Percentiles rank a stretch among this genome's conserved stretches.
Conservation (phyloP, 192 early-diverging fungal genomes). For the Spizellomyces punctatus region DNA sequence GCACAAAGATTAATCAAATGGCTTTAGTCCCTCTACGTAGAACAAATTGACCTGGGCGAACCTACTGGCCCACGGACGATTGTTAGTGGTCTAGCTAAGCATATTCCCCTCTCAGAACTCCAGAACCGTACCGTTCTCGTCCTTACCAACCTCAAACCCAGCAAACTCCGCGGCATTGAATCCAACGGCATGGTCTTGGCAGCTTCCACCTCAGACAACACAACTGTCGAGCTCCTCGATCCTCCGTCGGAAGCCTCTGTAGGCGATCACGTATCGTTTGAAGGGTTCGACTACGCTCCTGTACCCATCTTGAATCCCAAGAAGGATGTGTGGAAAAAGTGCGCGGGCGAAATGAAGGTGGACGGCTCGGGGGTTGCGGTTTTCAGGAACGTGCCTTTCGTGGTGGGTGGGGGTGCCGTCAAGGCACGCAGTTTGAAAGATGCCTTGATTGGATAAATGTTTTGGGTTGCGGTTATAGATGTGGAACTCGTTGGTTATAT, state of each 20-base stretch:
- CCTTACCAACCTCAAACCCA: constrained; percentile 66
- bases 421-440: constrained; percentile 26
- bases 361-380: constrained; percentile 48
- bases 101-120: constrained; percentile 58
- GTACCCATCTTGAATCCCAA: constrained; percentile 64
- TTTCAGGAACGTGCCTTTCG: constrained; percentile 60
- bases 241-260: constrained; percentile 52
- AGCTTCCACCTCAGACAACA: constrained; percentile 57
- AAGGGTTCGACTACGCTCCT: constrained; percentile 50
- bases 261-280: constrained; percentile 58
- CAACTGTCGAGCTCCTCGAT: constrained; percentile 57
- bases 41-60: constrained; percentile 64
- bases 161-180: constrained; percentile 62
- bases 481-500: too few species aligned
- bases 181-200: constrained; percentile 70
- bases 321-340: constrained; percentile 66
- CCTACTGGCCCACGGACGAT: constrained; percentile 61
- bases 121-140: constrained; percentile 58
- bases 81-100: constrained; percentile 66
- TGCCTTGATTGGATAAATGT: constrained; percentile 21
- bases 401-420: constrained; percentile 48
- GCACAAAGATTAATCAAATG: not conserved
- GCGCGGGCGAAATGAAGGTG: constrained; percentile 51
- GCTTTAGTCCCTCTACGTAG: constrained; percentile 57
- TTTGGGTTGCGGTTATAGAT: too few species aligned